Evolutionary conservation across 1,139 yeast species (phyloP), one percentile per base, ranked within the genome.

Genomic region (Trichomonascaceae sp.): DNA sequence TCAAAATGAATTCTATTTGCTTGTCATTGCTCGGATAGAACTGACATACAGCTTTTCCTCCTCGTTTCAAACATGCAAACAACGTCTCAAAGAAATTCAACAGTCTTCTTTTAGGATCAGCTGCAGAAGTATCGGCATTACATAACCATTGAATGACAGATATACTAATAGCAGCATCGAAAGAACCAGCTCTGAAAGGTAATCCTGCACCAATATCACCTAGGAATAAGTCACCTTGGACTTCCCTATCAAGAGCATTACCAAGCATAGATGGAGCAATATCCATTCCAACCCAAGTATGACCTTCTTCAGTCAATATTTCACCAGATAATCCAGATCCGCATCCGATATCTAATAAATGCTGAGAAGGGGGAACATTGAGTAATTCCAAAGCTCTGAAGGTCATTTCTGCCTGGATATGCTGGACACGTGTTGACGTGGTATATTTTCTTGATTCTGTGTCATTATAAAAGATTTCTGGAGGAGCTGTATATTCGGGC

Each of bases 111-210:
- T 86, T 86, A n/a, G 99, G 99, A 65, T 90, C 96, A 53, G 84
- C 85, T 45, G 79, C 77, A 1, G 89, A 71, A 3, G 89, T 79
- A 69, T 93, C 99, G 2, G 99, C 99, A 68, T 93, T 93, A 75
- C 98, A 89, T 47, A 93, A 80, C 99, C 99, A 93, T 70, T 93
- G 99, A 55, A 93, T 89, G 3, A 95, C 99, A 49, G 96, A 87
- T 61, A 93, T 89, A 20, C 96, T 86, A 47, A 93, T 87, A 2
- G 96, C 99, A 1, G 98, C 98, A 71, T 95, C 99, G 68, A 93
- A 93, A 0, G 96, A 80, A 53, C 99, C 99, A 0, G 99, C 90
- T 65, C 99, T 78, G 66, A 93, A 93, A 7, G 99, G 99, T 3
- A 95, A 79, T 24, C 99, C 99, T 57, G 79, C 78, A 45, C 99